Percentiles rank a stretch among this genome's conserved stretches.
phyloP scores from a whole-genome alignment of 2,329 filamentous ascomycete species.

The Colletotrichum australisinense region DNA sequence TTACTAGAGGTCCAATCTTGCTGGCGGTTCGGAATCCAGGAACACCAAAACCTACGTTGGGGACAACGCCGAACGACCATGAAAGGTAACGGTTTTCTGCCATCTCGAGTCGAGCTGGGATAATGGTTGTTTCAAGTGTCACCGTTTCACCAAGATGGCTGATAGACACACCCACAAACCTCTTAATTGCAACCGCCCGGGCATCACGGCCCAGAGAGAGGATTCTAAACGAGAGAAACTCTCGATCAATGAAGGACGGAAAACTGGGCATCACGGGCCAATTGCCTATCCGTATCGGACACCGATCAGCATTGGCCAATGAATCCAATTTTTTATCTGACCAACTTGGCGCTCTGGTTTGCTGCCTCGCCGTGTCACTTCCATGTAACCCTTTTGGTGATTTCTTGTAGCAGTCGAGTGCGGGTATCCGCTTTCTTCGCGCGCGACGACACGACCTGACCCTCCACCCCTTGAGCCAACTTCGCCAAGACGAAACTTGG shows the following conservation, averaged over 20 bases:
- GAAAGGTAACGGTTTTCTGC: neutral
- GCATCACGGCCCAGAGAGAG: neutral
- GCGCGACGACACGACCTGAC: too few relatives aligned
- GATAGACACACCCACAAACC: neutral
- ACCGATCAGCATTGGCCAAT: neutral
- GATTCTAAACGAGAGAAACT: neutral
- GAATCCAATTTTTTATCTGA: neutral
- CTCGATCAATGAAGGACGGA: neutral
- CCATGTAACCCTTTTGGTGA: neutral
- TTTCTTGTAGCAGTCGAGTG: neutral
- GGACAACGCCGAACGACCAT: neutral
- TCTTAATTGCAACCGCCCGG: neutral
- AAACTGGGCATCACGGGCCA: neutral
- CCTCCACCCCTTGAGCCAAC: neutral
- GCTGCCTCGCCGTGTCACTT: neutral
- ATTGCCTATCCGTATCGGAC: neutral
- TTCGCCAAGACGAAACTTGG: slow-evolving; percentile 10
- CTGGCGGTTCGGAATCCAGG: neutral
- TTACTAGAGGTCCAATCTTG: neutral
- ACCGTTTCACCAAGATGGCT: neutral
- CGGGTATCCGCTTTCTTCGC: neutral
- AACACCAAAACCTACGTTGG: neutral
- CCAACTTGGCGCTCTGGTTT: slow-evolving; percentile 13
- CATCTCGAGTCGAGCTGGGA: neutral
- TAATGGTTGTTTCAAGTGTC: neutral